A percentile compares a stretch with the other conserved stretches of the same genome.
Evolutionary conservation across 306 rosid species (phyloP).

Genomic region (Medicago arabica): DNA sequence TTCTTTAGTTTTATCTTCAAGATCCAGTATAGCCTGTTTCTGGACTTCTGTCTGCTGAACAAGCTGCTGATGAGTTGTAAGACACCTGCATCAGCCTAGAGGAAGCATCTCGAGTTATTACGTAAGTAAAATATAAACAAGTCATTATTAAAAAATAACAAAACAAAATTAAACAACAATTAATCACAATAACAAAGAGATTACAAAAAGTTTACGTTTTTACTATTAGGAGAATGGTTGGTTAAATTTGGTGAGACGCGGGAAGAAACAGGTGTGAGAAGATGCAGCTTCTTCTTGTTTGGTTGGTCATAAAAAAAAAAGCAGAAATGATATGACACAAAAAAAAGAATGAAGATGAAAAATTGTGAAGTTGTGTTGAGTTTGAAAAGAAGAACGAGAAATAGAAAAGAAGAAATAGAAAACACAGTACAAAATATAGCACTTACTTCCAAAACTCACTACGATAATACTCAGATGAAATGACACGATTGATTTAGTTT

Average conservation of each 20-base stretch:
- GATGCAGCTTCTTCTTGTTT: conserved; percentile 81
- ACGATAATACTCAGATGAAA: too few relatives aligned
- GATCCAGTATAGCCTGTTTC: conserved; percentile 72
- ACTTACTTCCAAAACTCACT: too few relatives aligned
- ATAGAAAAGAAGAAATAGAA: too few relatives aligned
- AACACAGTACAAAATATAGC: too few relatives aligned
- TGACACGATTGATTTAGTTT: too few relatives aligned
- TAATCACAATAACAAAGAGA: neutral
- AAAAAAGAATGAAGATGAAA: neutral
- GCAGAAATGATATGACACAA: too few relatives aligned
- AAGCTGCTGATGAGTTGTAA: conserved; percentile 83
- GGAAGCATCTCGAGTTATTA: conserved; percentile 36
- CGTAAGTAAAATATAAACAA: conserved; percentile 27
- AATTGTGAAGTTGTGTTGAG: conserved; percentile 9
- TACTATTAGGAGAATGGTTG: conserved; percentile 54
- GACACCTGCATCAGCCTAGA: conserved; percentile 77
- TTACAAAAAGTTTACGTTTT: conserved; percentile 50
- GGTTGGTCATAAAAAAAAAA: conserved; percentile 60
- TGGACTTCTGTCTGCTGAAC: conserved; percentile 75
- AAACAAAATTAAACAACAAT: neutral
- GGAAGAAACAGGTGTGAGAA: conserved; percentile 59
- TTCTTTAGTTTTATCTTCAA: conserved; percentile 60
- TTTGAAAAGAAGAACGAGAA: neutral
- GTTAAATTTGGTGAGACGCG: conserved; percentile 62
- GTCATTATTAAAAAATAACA: conserved; percentile 5